Conservation (phyloP, 2,329 filamentous ascomycete species). For the Exophiala oligosperma region DNA sequence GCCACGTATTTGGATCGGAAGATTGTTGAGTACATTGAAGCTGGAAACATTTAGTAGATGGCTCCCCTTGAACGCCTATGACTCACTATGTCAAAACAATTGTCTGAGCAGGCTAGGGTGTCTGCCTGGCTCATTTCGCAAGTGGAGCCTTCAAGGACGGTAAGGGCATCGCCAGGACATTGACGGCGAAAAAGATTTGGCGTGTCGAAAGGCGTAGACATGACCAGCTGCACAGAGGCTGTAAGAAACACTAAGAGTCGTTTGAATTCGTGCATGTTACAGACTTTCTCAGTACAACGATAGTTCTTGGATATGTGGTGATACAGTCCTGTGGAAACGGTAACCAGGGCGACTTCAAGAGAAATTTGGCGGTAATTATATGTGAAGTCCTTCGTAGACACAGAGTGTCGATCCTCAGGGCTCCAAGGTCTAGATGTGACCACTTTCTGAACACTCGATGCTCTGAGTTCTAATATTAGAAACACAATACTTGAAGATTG, state of each 20-base stretch:
- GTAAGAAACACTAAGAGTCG: not conserved
- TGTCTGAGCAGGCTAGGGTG: not conserved
- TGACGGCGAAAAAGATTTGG: not conserved
- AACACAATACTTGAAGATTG: not conserved
- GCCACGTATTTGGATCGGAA: conserved; percentile 1
- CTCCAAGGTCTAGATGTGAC: not conserved
- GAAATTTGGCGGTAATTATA: not conserved
- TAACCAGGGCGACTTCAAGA: not conserved
- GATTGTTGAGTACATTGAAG: conserved; percentile 3
- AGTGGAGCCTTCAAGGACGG: not conserved
- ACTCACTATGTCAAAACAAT: conserved; percentile 1
- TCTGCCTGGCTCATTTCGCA: not conserved
- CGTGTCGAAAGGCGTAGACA: not conserved
- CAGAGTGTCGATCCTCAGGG: not conserved
- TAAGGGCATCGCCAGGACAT: not conserved
- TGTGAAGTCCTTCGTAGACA: not conserved
- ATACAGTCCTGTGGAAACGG: not conserved
- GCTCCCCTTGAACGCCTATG: not conserved
- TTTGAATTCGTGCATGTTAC: not conserved
- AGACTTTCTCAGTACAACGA: not conserved
- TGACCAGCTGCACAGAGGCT: not conserved
- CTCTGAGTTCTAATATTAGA: not conserved
- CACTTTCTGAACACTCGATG: not conserved
- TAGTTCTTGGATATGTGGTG: not conserved
- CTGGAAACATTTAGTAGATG: not conserved